These are phyloP conservation scores for Alternaria ethzedia DNA, from an alignment of 2,329 filamentous ascomycete species.

Conservation along the genomic window DNA sequence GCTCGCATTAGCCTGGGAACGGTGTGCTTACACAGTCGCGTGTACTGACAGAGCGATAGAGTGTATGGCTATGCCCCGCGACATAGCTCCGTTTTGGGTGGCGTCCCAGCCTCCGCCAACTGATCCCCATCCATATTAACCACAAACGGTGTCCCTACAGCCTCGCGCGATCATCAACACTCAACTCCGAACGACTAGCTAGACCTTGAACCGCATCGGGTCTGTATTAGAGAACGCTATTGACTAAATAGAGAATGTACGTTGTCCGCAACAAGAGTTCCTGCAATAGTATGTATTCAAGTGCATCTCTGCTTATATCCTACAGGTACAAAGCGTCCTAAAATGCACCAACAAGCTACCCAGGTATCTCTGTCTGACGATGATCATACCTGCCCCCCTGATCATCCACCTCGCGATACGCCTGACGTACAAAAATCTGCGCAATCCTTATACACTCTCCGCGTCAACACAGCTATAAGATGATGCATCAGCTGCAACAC, in stretches of 20 bases:
- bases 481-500: neutral
- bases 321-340: neutral
- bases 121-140: neutral
- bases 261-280: neutral
- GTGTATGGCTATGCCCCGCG: neutral
- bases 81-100: neutral
- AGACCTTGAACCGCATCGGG: neutral
- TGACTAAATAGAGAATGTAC: neutral
- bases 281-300: neutral
- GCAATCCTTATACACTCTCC: neutral
- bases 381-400: accelerated
- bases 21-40: neutral
- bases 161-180: neutral
- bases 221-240: neutral
- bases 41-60: neutral
- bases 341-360: neutral
- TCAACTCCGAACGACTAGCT: neutral
- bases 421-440: neutral
- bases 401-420: neutral
- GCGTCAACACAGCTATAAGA: neutral
- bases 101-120: neutral
- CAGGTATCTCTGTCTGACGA: neutral
- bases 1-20: neutral
- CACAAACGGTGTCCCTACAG: neutral
- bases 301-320: neutral